Evolutionary conservation across 331 rosid genomes (phyloP), one percentile per base, ranked within the genome.

Genomic region (Malus hybrid): DNA sequence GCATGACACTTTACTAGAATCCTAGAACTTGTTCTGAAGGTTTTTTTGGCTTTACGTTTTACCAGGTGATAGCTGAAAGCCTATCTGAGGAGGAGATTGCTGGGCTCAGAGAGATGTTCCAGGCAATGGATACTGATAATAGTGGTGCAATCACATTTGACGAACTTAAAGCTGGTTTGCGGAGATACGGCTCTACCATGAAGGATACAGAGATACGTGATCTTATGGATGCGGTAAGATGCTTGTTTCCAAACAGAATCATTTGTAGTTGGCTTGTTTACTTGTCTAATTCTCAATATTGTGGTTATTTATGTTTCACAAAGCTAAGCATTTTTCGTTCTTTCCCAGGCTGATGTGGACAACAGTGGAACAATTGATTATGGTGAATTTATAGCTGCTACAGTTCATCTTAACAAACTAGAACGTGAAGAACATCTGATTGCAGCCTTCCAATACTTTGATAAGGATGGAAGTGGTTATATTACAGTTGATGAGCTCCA

Each of bases 41-140:
- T 10, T 26, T 53, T 30, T 50, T 22, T 52, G 16, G 26, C 66
- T 70, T 63, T 77, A 48, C 74, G 82, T 81, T 75, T 66, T 74
- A 52, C 60, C 78, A 95, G 99, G 98, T 95, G 67, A 95, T 95
- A 77, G 99, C 99, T 33, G 99, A 95, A 87, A 95, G 99, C 87
- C 89, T 95, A 18, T 95, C 99, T 0, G 98, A 95, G 81, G 99
- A 95, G 86, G 99, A 95, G 88, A 95, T 95, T 83, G 99, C 99
- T 75, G 99, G 99, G 78, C 77, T 95, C 85, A 88, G 91, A 82
- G 99, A 95, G 80, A 95, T 95, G 99, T 95, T 95, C 63, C 80
- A 80, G 80, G 86, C 98, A 76, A 95, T 95, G 99, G 99, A 95
- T 84, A 95, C 99, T 39, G 99, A 95, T 86, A 89, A 84, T 80